Base-by-base conservation (phyloP, 1,284 basidiomycete species). In the Pyrrhoderma noxium region DNA sequence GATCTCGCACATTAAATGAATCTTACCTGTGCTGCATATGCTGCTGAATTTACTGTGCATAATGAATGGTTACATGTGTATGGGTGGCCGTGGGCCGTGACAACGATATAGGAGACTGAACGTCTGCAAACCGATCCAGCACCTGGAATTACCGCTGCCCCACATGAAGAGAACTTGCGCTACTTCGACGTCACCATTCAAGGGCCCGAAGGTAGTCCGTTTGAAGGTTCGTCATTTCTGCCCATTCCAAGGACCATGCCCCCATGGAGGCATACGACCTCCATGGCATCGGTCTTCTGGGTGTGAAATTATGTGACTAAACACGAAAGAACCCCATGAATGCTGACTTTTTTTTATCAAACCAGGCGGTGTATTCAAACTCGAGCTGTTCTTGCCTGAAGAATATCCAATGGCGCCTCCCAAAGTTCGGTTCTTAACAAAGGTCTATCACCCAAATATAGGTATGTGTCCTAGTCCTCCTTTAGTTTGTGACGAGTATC, bases 381-480 rank as follows among this genome's bases (percentile, higher is more conserved):
- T 98, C 34, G 96, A 99, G 70, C 76, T 99, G 43, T 99, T 98
- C 73, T 74, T 99, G 41, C 94, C 96, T 1, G 95, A 98, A 68
- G 95, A 98, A 66, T 99, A 99, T 69, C 95, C 95, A 1, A 98
- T 99, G 95, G 89, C 89, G 48, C 94, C 96, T 0, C 96, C 96
- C 27, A 99, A 98, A 72, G 96, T 99, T 53, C 82, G 96, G 58
- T 99, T 99, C 75, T 73, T 98, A 60, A 98, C 95, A 56, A 96
- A 96, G 85, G 96, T 99, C 75, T 99, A 99, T 75, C 96, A 99
- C 70, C 96, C 96, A 35, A 99, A 99, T 70, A 99, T 99, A 69
- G 94, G 93, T 95, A 64, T 51, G 25, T 40, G 38, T 7, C n/a
- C 14, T n/a, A 16, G 18, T 25, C 34, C 21, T 38, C 14, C n/a